Conservation (phyloP, 805 yeast genomes). For the Myxozyma nipponensis region DNA sequence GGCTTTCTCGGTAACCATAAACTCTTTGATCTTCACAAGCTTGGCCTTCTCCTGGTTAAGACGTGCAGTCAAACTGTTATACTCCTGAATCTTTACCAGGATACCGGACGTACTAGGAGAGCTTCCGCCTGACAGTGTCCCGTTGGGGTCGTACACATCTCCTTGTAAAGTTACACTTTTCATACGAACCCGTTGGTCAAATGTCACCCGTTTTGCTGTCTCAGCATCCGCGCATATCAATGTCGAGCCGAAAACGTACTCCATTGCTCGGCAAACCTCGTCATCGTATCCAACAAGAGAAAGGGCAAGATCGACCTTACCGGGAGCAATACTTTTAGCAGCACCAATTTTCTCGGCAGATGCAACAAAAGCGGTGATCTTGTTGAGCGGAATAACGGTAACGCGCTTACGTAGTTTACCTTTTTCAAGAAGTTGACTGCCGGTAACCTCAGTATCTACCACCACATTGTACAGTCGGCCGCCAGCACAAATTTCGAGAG, state of each 20-base stretch:
- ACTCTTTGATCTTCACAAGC: slow-evolving; percentile 39
- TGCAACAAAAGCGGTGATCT: slow-evolving; percentile 61
- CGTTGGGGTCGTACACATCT: slow-evolving; percentile 93
- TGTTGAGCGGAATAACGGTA: slow-evolving; percentile 88
- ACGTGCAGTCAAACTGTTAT: slow-evolving; percentile 46
- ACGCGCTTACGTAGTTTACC: slow-evolving; percentile 79
- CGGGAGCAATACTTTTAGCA: slow-evolving; percentile 78
- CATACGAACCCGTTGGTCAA: slow-evolving; percentile 72
- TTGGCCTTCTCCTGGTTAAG: slow-evolving; percentile 44
- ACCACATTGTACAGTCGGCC: slow-evolving; percentile 84
- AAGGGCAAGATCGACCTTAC: slow-evolving; percentile 83
- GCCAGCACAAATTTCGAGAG: slow-evolving; percentile 93
- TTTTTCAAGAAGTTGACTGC: slow-evolving; percentile 71
- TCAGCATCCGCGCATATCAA: slow-evolving; percentile 82
- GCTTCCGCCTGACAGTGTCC: slow-evolving; percentile 94
- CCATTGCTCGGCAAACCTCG: slow-evolving; percentile 77
- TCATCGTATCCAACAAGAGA: slow-evolving; percentile 70
- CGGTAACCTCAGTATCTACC: slow-evolving; percentile 82
- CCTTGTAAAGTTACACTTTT: slow-evolving; percentile 89
- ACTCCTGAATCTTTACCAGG: slow-evolving; percentile 62
- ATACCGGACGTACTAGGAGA: slow-evolving; percentile 53
- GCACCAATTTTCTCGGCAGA: slow-evolving; percentile 49
- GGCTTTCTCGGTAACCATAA: slow-evolving; percentile 11
- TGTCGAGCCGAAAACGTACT: slow-evolving; percentile 86
- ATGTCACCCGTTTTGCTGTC: slow-evolving; percentile 84